Evolutionary conservation across 73 alveolate species (phyloP).

Genomic region (Urostyla sp.): DNA sequence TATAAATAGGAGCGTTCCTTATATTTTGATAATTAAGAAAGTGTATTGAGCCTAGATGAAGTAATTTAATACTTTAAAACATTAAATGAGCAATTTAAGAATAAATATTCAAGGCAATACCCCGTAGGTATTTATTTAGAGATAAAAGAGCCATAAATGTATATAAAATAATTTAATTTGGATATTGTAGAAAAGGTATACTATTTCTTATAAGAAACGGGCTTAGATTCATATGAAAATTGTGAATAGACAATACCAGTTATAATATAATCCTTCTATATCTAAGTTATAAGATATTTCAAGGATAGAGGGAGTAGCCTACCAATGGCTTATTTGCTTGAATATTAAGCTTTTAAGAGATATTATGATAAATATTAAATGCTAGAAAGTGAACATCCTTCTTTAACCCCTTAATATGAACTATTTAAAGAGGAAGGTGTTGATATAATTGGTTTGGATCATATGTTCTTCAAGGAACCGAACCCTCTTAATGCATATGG

Average conservation of each 20-base stretch:
- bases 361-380: no score
- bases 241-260: constrained; percentile 41
- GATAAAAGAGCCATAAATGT: constrained; percentile 43
- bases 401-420: no score
- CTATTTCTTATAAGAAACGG: background rate
- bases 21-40: constrained; percentile 30
- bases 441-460: background rate
- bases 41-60: constrained; percentile 22
- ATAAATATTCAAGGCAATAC: background rate
- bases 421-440: background rate
- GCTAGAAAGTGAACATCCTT: no score
- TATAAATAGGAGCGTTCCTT: background rate
- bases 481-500: constrained; percentile 11
- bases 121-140: constrained; percentile 63
- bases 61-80: constrained; percentile 25
- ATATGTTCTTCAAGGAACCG: background rate
- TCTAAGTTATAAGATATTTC: constrained; percentile 19
- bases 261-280: constrained; percentile 58
- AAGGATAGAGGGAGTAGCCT: constrained; percentile 30
- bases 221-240: constrained; percentile 3
- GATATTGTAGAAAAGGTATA: constrained; percentile 34
- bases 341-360: background rate
- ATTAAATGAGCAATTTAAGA: background rate
- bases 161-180: constrained; percentile 18
- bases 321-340: constrained; percentile 32